Evolutionary conservation across 306 rosid species (phyloP), one percentile per base, ranked within the genome.

Genomic region (Senna siamea): DNA sequence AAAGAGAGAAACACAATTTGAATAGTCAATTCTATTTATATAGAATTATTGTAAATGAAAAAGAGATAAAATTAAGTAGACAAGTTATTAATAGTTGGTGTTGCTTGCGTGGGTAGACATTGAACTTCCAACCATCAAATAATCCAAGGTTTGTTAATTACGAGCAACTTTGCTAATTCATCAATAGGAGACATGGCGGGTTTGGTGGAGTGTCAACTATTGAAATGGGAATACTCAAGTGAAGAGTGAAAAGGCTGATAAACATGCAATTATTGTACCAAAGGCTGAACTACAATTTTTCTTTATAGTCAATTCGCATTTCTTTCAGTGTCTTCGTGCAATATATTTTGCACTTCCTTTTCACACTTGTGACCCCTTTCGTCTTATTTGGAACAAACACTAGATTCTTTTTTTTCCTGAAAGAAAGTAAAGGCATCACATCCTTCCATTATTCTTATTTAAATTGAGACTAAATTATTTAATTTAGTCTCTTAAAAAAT

Each of bases 201-300:
- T 43, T 67, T 14, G 61, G 53, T 57, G 60, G 74, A 11, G 56
- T 20, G 60, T 56, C 74, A 44, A 13, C 9, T 34, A 2, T 41
- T 53, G 58, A 54, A 65, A 66, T 18, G 2, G 2, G 4, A 46
- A 11, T 12, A 15, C 17, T 32, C 5, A 2, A 32, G 4, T 32
- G 37, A 2, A n/a, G n/a, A n/a, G n/a, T n/a, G n/a, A n/a, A n/a
- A n/a, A n/a, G n/a, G 35, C 44, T 19, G 57, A 66, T 30, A 30
- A 41, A 30, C 35, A 54, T 46, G 40, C 12, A 15, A 18, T n/a
- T n/a, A n/a, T n/a, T 14, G 73, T 18, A 3, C 6, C 18, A 56
- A n/a, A n/a, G n/a, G n/a, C n/a, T n/a, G n/a, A n/a, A n/a, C n/a
- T n/a, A n/a, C n/a, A n/a, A n/a, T n/a, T n/a, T n/a, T n/a, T n/a